Evolutionary conservation across 2,329 filamentous ascomycete species (phyloP), one percentile per base, ranked within the genome.

Genomic region (Pseudopyricularia javanii): DNA sequence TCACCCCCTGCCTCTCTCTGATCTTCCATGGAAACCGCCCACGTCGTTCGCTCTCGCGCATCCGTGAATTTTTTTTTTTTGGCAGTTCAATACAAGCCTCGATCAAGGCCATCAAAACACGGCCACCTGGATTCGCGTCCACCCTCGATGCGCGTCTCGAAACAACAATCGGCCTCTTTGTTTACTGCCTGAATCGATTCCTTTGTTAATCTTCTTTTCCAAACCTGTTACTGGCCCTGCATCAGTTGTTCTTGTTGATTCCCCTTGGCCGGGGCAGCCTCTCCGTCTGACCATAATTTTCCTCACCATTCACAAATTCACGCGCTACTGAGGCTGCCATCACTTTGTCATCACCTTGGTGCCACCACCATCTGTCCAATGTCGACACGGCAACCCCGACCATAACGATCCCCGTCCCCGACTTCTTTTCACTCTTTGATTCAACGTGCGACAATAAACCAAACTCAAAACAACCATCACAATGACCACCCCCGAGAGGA

Each of bases 21-120:
- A 9, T 26, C 35, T 37, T 50, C 49, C 30, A 50, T 24, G 48
- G 32, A 14, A 50, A 37, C 24, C 33, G 32, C 33, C 49, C 33
- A 50, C 22, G 49, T 24, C 49, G 43, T 28, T 26, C 22, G 49
- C 49, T 35, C 40, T 45, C 40, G 40, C 40, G 40, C 40, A 45
- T 45, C 49, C 49, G 33, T 50, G 49, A 37, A 50, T 34, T 50
- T 37, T 50, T 50, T 48, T 50, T 50, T 50, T 50, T 50, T 8
- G 40, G 40, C 40, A 12, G 40, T 45, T 26, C 40, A 45, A 45
- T 20, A 45, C 40, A 20, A 45, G 40, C 24, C 40, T 45, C 40
- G 40, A 45, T 22, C 40, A 45, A 22, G 40, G 40, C 40, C 40
- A 45, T 45, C 40, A 45, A 45, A 45, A 45, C 40, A 45, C 40